Evolutionary conservation across 2,329 filamentous ascomycete genomes (phyloP), one percentile per base, ranked within the genome.

Genomic region (Parastagonospora nodorum): DNA sequence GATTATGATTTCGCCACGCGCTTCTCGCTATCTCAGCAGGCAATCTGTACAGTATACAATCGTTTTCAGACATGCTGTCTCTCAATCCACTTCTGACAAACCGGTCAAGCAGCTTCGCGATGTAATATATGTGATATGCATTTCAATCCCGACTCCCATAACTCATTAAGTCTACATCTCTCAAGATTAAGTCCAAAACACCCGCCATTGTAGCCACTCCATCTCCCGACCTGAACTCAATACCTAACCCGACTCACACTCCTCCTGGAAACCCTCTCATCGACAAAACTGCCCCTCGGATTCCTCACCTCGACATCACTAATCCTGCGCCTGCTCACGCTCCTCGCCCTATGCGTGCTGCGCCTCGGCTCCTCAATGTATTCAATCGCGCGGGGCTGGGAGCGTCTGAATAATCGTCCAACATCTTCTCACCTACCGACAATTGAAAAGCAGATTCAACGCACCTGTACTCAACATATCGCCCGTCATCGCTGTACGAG

Each of bases 321-420:
- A 4, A 63, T 50, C 29, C 68, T 42, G 32, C 66, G 61, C 16
- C 63, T 55, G 28, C 61, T 61, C 27, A 66, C 61, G 38, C 67
- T 69, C 42, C 66, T 61, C 24, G 59, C 51, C 29, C 64, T 59
- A 35, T 58, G 63, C 39, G 60, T 59, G 36, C 66, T 64, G 1
- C 61, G 52, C 28, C 62, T 40, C 19, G 63, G 63, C 53, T 67
- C 62, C 45, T 71, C 68, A 14, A 61, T 50, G 35, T 68, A 67
- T 48, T 66, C 67, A 30, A 69, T 66, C 2, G 43, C 64, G 12
- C 61, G 50, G 9, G 64, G 59, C 45, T 61, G 56, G 5, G 58
- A 58, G 12, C 52, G 42, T 15, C 61, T 65, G 15, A 11, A 5
- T 38, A 19, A 31, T 35, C 16, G 7, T 24, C 48, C 5, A 57